Base-by-base conservation (phyloP, 768 basidiomycete species). In the Lactarius hatsudake region DNA sequence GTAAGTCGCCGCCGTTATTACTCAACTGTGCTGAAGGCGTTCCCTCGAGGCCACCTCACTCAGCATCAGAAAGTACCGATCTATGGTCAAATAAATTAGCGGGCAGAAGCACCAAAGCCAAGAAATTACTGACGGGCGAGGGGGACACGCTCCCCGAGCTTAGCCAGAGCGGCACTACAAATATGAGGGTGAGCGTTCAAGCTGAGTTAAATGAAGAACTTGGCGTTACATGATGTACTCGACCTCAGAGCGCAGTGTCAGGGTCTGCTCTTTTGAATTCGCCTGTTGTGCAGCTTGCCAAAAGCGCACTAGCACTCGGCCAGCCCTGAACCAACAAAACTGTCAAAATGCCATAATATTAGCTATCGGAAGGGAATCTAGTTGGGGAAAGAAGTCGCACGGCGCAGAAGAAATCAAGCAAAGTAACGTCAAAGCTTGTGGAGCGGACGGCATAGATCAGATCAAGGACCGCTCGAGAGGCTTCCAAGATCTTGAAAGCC, bases 251-350 rank as follows among this genome's bases (percentile, higher is more conserved):
- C 82, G 83, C 9, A 91, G 74, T 15, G 83, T 86, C 2, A 81
- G 72, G n/a, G 84, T 79, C 73, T 88, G 87, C 36, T 87, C 86
- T 30, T 78, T 72, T 64, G 82, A 82, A 23, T 84, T 82, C 5
- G 81, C 81, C 42, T 88, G 83, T 38, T 85, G 79, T 4, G 88
- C 86, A 38, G 85, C 86, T 68, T 85, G 83, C 40, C 89, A 75
- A 74, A 90, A 90, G 17, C 87, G 82, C 20, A 85, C 82, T 26
- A 92, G 80, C 13, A 88, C 86, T 34, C 87, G 80, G 3, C 88
- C 90, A 55, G 82, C 83, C 59, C 82, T 78, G 73, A 88, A 91
- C 88, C 88, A 93, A 71, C 82, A 83, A 70, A 87, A 86, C 86
- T 88, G 20, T 55, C 32, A 51, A 38, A 63, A 2, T 51, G 26